These are phyloP conservation scores for Epichloe scottii DNA, from an alignment of 2,329 filamentous ascomycete genomes.

Conservation along the genomic window DNA sequence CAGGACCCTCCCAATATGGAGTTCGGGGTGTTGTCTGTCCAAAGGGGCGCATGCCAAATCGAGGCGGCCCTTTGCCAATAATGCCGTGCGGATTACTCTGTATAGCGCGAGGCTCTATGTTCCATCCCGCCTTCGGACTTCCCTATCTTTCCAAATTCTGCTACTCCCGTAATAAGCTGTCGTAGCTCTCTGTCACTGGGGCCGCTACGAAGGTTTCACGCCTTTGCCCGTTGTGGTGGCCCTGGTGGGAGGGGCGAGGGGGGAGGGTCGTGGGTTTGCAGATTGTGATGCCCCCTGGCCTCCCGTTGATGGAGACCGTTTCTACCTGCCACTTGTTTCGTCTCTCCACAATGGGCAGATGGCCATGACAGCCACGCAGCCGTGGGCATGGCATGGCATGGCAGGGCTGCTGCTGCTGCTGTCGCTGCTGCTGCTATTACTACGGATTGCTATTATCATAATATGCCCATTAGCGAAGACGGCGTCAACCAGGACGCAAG, in stretches of 20 bases:
- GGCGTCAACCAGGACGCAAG: too few relatives aligned
- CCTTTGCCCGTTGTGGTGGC: neutral
- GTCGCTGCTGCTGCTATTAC: neutral
- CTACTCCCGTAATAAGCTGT: neutral
- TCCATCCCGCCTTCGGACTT: too few relatives aligned
- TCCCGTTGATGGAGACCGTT: slow-evolving; percentile 2
- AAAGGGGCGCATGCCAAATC: neutral
- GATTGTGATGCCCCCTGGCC: neutral
- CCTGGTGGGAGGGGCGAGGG: too few relatives aligned
- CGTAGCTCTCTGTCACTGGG: neutral
- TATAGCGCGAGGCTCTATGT: too few relatives aligned
- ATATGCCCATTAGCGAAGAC: too few relatives aligned
- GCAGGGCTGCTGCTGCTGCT: neutral
- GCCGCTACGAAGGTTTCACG: neutral
- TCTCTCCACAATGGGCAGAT: neutral
- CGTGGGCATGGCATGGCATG: neutral
- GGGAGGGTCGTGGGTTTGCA: neutral
- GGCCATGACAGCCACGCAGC: neutral
- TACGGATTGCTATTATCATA: too few relatives aligned
- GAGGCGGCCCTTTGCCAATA: neutral
- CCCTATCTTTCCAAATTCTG: too few relatives aligned
- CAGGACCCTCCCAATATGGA: too few relatives aligned
- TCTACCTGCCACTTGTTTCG: slow-evolving; percentile 1
- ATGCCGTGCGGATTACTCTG: neutral
- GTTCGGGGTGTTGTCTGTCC: too few relatives aligned